Conservation (phyloP, 2,329 filamentous ascomycete genomes). For the Colletotrichum tabaci region DNA sequence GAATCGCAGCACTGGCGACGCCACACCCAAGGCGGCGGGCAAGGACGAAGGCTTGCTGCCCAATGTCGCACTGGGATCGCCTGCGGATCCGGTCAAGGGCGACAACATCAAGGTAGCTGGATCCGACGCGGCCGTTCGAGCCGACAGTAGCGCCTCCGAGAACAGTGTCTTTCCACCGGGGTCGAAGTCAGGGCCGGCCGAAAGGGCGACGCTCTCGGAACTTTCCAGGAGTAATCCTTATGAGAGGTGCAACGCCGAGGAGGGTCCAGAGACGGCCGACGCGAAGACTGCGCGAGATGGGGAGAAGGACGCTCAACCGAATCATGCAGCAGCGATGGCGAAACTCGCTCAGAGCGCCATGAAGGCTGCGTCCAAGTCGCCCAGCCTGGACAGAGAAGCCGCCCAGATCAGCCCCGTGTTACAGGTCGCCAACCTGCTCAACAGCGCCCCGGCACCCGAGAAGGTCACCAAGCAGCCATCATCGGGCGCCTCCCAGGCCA, state of each 20-base stretch:
- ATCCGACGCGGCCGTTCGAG: background rate
- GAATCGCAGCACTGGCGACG: background rate
- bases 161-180: background rate
- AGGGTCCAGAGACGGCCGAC: background rate
- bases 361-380: slow-evolving; percentile 18
- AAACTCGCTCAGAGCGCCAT: slow-evolving; percentile 11
- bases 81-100: background rate
- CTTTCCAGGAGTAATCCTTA: background rate
- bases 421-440: slow-evolving; percentile 30
- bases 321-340: background rate
- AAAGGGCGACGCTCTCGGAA: background rate
- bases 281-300: background rate
- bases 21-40: background rate
- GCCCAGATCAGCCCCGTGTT: slow-evolving; percentile 23
- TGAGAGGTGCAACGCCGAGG: background rate
- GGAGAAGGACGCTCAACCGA: background rate
- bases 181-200: background rate
- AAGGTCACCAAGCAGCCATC: background rate
- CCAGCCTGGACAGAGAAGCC: slow-evolving; percentile 12
- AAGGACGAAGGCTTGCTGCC: background rate
- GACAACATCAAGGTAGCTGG: background rate
- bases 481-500: background rate
- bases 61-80: slow-evolving; percentile 18
- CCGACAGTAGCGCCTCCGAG: background rate
- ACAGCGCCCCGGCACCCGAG: slow-evolving; percentile 2